A percentile compares a stretch with the other conserved stretches of the same genome.
These are phyloP conservation scores for Schrenkiella parvula DNA, from an alignment of 345 rosid species.

Conservation along the genomic window DNA sequence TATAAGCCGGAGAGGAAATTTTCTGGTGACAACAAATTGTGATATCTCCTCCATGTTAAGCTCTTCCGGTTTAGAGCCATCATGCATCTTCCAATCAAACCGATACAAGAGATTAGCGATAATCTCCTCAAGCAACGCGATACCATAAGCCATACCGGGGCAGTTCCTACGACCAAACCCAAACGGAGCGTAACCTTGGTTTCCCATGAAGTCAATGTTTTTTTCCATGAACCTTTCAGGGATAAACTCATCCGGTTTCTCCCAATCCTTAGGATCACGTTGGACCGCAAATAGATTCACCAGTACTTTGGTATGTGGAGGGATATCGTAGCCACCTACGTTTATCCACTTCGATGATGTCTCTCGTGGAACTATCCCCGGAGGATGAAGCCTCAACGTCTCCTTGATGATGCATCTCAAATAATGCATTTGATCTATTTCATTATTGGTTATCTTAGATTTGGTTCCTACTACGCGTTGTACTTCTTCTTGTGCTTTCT, in stretches of 20 bases:
- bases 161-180: constrained; percentile 34
- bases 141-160: constrained; percentile 29
- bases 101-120: constrained; percentile 20
- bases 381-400: constrained; percentile 29
- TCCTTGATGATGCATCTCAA: constrained; percentile 30
- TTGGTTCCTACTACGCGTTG: constrained; percentile 20
- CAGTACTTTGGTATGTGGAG: constrained; percentile 24
- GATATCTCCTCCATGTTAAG: constrained; percentile 22
- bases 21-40: constrained; percentile 25
- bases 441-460: constrained; percentile 9
- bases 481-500: constrained; percentile 32
- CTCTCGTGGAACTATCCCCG: constrained; percentile 18
- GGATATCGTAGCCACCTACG: constrained; percentile 22
- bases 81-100: constrained; percentile 30
- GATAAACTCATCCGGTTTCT: constrained; percentile 25
- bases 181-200: constrained; percentile 27
- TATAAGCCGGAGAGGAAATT: constrained; percentile 36
- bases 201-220: constrained; percentile 25
- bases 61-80: constrained; percentile 16
- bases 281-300: constrained; percentile 28
- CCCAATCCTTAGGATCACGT: constrained; percentile 30
- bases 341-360: constrained; percentile 12
- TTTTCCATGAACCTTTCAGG: constrained; percentile 27
- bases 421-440: constrained; percentile 26
- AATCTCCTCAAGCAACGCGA: constrained; percentile 14